Conservation (phyloP, 108 stramenopile species). For the Licmophora abbreviata region DNA sequence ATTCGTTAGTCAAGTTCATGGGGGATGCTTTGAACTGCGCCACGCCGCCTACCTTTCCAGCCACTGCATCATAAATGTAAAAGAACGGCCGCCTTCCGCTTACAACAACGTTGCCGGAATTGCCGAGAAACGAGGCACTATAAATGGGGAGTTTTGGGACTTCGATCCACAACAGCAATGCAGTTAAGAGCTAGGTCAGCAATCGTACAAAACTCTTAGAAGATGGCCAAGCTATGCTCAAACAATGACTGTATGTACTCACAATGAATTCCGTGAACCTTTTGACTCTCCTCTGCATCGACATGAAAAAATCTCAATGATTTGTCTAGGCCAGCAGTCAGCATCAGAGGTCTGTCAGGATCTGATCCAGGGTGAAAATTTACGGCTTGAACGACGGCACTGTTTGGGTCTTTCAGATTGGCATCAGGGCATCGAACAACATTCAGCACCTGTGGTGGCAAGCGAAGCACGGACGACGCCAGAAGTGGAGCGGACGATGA, state of each 20-base stretch:
- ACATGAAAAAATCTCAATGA: constrained; percentile 87
- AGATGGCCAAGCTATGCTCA: neutral
- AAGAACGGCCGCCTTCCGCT: constrained; percentile 87
- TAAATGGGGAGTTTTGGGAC: constrained; percentile 88
- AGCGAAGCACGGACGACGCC: constrained; percentile 17
- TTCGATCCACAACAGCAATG: constrained; percentile 9
- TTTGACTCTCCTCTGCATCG: constrained; percentile 57
- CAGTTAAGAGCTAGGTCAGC: neutral
- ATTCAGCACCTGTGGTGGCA: constrained; percentile 54
- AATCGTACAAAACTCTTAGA: neutral
- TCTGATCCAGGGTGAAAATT: constrained; percentile 80
- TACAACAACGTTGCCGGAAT: constrained; percentile 71
- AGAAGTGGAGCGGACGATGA: constrained; percentile 16
- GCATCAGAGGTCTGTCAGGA: constrained; percentile 54
- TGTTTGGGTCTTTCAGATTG: constrained; percentile 71
- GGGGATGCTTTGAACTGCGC: no score
- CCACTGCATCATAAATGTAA: constrained; percentile 84
- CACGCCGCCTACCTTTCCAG: no score
- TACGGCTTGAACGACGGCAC: constrained; percentile 62
- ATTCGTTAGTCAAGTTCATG: no score
- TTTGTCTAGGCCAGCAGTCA: constrained; percentile 88
- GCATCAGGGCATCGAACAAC: constrained; percentile 75
- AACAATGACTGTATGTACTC: no score
- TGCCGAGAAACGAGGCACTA: constrained; percentile 73
- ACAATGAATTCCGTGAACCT: constrained; percentile 88